These are phyloP conservation scores for Microstroma glucosiphilum DNA, from an alignment of 1,284 basidiomycete genomes.

Conservation along the genomic window DNA sequence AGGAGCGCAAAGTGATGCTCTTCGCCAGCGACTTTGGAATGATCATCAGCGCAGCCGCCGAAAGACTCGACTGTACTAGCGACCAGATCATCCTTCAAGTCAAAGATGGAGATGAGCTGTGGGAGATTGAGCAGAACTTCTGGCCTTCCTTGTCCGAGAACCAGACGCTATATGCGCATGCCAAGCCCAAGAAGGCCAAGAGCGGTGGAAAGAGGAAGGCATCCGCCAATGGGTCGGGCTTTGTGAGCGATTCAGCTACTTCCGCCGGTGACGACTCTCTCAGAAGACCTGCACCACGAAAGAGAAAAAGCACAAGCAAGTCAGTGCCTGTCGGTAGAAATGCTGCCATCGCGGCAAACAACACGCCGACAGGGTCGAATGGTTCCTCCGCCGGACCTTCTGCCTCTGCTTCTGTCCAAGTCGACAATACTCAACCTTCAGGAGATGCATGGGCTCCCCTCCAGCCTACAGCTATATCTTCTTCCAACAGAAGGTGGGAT, in stretches of 20 bases:
- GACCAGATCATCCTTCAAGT: conserved; percentile 1
- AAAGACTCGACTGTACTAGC: background rate
- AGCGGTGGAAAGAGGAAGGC: background rate
- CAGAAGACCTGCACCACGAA: background rate
- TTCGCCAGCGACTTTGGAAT: background rate
- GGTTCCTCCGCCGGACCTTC: background rate
- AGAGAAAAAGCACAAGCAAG: background rate
- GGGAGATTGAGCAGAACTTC: conserved; percentile 3
- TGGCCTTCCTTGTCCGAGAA: background rate
- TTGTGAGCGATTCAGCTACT: background rate
- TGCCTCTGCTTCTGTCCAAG: background rate
- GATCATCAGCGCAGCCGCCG: background rate
- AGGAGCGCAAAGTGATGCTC: conserved; percentile 5
- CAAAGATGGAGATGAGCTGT: conserved; percentile 4
- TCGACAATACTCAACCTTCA: background rate
- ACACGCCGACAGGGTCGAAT: too few species aligned
- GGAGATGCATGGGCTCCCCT: background rate
- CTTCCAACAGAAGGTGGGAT: background rate
- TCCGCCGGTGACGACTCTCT: background rate
- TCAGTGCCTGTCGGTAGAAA: too few species aligned
- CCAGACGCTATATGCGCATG: conserved; percentile 1
- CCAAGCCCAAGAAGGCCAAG: background rate
- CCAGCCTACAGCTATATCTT: background rate
- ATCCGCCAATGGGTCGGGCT: background rate
- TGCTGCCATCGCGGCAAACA: too few species aligned